Percentiles rank a stretch among this genome's conserved stretches.
Conservation (phyloP, 2,329 filamentous ascomycete genomes). For the Scytalidium sp. region DNA sequence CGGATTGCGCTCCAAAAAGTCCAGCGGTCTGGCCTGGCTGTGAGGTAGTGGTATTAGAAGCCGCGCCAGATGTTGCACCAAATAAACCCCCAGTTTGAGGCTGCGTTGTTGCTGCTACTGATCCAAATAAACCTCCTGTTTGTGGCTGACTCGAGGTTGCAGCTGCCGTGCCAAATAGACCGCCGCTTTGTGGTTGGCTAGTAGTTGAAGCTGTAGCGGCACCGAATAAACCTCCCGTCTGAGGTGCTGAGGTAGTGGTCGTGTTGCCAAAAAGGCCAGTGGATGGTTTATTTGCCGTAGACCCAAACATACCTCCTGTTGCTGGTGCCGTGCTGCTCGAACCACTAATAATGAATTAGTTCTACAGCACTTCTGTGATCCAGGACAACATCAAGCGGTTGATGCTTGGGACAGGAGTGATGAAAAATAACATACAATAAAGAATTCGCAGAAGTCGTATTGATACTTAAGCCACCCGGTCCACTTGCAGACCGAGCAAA, state of each 20-base stretch:
- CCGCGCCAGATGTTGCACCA: conserved; percentile 8
- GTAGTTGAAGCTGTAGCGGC: conserved; percentile 16
- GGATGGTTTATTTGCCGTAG: conserved; percentile 22
- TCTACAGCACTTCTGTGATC: neutral
- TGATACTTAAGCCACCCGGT: conserved; percentile 60
- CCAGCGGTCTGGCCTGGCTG: conserved; percentile 19
- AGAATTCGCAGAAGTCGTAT: conserved; percentile 58
- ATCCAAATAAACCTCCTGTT: conserved; percentile 29
- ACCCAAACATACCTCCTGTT: conserved; percentile 29
- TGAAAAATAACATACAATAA: conserved; percentile 43
- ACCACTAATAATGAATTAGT: conserved; percentile 19
- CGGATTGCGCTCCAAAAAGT: conserved; percentile 18
- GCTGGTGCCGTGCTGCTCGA: conserved; percentile 19
- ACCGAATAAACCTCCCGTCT: conserved; percentile 17
- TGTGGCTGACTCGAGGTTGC: conserved; percentile 11
- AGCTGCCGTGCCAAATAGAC: conserved; percentile 27
- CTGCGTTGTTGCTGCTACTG: conserved; percentile 15
- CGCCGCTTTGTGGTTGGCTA: conserved; percentile 11
- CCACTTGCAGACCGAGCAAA: conserved; percentile 55
- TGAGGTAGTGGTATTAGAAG: conserved; percentile 4
- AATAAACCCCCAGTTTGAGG: conserved; percentile 27
- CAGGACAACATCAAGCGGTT: neutral
- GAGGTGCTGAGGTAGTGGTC: conserved; percentile 12
- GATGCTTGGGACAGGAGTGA: too few species aligned
- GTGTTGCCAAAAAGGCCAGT: conserved; percentile 29